phyloP scores from a whole-genome alignment of 202 grass and related monocot species.

The Panicum virgatum region DNA sequence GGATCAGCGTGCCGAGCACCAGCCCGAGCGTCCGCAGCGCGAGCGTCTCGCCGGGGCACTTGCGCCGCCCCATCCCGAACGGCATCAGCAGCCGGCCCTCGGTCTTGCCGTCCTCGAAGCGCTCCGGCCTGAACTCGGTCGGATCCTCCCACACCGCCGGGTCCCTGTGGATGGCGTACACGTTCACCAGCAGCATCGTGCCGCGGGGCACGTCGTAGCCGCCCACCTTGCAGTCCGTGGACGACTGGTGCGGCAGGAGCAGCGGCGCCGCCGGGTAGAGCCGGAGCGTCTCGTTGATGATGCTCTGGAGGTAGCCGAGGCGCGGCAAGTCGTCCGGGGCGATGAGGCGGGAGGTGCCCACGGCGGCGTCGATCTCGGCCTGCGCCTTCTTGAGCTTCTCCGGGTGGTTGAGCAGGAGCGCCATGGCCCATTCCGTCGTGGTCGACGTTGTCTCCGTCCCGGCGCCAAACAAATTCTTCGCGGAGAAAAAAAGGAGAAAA shows the following conservation, averaged over 20 bases:
- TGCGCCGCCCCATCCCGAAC: slow-evolving; percentile 68
- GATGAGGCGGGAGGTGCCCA: slow-evolving; percentile 42
- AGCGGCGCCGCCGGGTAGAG: slow-evolving; percentile 49
- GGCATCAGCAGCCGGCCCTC: slow-evolving; percentile 46
- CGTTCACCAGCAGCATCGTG: slow-evolving; percentile 59
- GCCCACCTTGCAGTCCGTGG: slow-evolving; percentile 39
- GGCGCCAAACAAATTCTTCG: slow-evolving; percentile 51
- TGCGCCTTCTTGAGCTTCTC: slow-evolving; percentile 44
- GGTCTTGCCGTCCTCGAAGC: slow-evolving; percentile 42
- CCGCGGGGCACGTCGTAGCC: slow-evolving; percentile 47
- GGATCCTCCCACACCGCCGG: slow-evolving; percentile 34
- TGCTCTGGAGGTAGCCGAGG: slow-evolving; percentile 54
- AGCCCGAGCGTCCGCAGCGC: slow-evolving; percentile 36
- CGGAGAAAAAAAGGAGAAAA: background rate
- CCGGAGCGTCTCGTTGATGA: slow-evolving; percentile 60
- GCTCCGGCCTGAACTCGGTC: slow-evolving; percentile 36
- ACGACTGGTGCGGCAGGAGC: slow-evolving; percentile 58
- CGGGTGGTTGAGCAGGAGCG: slow-evolving; percentile 58
- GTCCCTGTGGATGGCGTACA: slow-evolving; percentile 57
- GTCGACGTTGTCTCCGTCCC: slow-evolving; percentile 62
- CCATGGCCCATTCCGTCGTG: slow-evolving; percentile 67
- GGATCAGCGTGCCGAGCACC: slow-evolving; percentile 43
- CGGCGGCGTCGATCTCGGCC: slow-evolving; percentile 45
- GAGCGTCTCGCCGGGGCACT: slow-evolving; percentile 53
- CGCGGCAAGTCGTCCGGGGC: slow-evolving; percentile 36